Percentiles rank a stretch among this genome's conserved stretches.
These are phyloP conservation scores for Keithomyces neogunnii DNA, from an alignment of 2,329 filamentous ascomycete genomes.

Conservation along the genomic window DNA sequence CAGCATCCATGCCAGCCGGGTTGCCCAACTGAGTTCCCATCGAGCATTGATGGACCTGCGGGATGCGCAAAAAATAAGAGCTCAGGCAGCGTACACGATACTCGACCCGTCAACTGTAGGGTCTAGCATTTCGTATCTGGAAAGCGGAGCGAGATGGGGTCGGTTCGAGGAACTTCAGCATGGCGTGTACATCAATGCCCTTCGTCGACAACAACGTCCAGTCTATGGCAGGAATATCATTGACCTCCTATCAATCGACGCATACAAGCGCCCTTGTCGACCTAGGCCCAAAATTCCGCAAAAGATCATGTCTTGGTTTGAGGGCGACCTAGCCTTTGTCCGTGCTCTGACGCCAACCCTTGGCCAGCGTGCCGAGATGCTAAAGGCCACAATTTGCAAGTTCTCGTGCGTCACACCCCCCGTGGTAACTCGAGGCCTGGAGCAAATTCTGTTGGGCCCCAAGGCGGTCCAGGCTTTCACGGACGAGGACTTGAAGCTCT, in stretches of 20 bases:
- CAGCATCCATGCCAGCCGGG: slow-evolving; percentile 40
- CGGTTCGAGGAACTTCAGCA: slow-evolving; percentile 73
- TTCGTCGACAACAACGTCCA: slow-evolving; percentile 71
- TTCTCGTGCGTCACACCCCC: slow-evolving; percentile 91
- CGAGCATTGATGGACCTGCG: slow-evolving; percentile 60
- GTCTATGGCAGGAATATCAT: slow-evolving; percentile 76
- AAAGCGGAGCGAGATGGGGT: slow-evolving; percentile 60
- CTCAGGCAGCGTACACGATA: slow-evolving; percentile 44
- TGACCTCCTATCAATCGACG: slow-evolving; percentile 60
- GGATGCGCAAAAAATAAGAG: slow-evolving; percentile 57
- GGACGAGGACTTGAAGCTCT: slow-evolving; percentile 47
- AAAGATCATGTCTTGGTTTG: slow-evolving; percentile 65
- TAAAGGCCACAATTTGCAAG: slow-evolving; percentile 72
- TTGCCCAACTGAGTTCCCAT: slow-evolving; percentile 61
- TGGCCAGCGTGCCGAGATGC: slow-evolving; percentile 59
- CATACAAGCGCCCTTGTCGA: slow-evolving; percentile 49
- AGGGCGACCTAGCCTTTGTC: slow-evolving; percentile 57
- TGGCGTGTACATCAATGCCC: slow-evolving; percentile 70
- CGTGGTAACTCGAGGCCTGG: slow-evolving; percentile 73
- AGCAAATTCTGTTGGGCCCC: slow-evolving; percentile 56
- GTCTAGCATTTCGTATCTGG: slow-evolving; percentile 63
- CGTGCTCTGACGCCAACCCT: slow-evolving; percentile 65
- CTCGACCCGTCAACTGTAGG: slow-evolving; percentile 60
- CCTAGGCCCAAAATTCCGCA: slow-evolving; percentile 52
- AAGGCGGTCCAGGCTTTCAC: slow-evolving; percentile 49